Base-by-base conservation (phyloP, 2,329 filamentous ascomycete genomes). In the Pseudogymnoascus sp. region DNA sequence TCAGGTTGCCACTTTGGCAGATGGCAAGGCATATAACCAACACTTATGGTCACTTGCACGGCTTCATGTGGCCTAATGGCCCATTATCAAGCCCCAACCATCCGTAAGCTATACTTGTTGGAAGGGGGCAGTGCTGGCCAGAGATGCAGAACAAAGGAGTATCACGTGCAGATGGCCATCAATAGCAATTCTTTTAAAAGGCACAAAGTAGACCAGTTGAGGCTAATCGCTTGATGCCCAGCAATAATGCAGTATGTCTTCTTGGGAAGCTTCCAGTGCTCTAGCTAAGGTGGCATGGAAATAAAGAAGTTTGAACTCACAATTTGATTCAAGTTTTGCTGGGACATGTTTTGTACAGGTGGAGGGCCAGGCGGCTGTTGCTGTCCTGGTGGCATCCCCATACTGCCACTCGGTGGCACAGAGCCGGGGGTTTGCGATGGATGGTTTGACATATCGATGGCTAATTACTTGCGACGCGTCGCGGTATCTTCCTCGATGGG, bases 321-420 rank as follows among this genome's bases (percentile, higher is more conserved):
- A 76, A 97, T 97, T 70, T 96, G 92, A 71, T 97, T 97, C 1
- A 97, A 76, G 72, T 97, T 96, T 71, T 95, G 91, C 66, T 93
- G 91, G 1, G 89, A 91, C 77, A 91, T 87, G 73, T 64, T 79
- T 74, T 69, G 75, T 66, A 64, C 75, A 71, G 66, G 78, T 75
- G 65, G 81, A 75, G 65, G 80, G 75, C 65, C 79, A 76, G 44
- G 77, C 67, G 77, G 74, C 63, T 76, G 74, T 62, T 77, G 77
- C 66, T 80, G 78, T 65, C 79, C 77, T 63, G 77, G 74, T 73
- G 81, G 78, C 69, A 78, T 77, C 31, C 73, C 69, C 70, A 79
- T 76, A 65, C 73, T 73, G 68, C 73, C 69, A 66, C 68, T 77
- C 63, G 79, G 76, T 21, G 72, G 71, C 33, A 79, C 79, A 70